phyloP scores from a whole-genome alignment of 2,329 filamentous ascomycete genomes.

The Fonsecaea pugnacius region DNA sequence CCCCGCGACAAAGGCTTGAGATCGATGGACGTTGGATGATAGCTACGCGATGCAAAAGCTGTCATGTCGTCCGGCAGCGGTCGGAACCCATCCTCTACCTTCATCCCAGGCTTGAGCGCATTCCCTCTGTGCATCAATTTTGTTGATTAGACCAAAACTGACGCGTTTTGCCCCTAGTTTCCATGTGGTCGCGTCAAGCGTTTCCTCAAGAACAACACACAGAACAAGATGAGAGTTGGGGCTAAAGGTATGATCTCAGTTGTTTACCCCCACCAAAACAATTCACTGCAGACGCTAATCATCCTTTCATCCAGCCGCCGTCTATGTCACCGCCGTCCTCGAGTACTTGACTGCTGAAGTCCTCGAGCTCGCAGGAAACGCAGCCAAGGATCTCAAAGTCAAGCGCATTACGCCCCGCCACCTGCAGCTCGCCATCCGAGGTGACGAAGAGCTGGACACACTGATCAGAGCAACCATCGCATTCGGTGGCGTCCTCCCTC shows the following conservation, averaged over 20 bases:
- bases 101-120: slow-evolving; percentile 1
- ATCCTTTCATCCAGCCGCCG: slow-evolving; percentile 65
- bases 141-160: slow-evolving; percentile 10
- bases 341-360: slow-evolving; percentile 99
- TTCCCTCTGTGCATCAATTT: neutral
- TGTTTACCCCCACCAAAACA: neutral
- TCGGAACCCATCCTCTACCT: neutral
- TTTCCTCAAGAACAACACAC: slow-evolving; percentile 98
- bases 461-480: slow-evolving; percentile 97
- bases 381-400: slow-evolving; percentile 98
- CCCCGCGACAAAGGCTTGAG: neutral
- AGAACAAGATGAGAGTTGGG: slow-evolving; percentile 99
- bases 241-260: slow-evolving; percentile 67
- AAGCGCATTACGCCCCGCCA: slow-evolving; percentile 99
- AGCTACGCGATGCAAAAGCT: neutral
- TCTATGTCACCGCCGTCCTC: slow-evolving; percentile 96
- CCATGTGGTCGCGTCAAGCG: slow-evolving; percentile 99
- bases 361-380: slow-evolving; percentile 95
- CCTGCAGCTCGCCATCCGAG: slow-evolving; percentile 95
- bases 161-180: slow-evolving; percentile 65
- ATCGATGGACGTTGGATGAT: neutral
- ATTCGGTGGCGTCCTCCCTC: slow-evolving; percentile 95
- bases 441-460: slow-evolving; percentile 97
- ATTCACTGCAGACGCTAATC: neutral
- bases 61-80: neutral